Conservation (phyloP, 2,329 filamentous ascomycete genomes). For the Cladosporium austrohemisphaericum region DNA sequence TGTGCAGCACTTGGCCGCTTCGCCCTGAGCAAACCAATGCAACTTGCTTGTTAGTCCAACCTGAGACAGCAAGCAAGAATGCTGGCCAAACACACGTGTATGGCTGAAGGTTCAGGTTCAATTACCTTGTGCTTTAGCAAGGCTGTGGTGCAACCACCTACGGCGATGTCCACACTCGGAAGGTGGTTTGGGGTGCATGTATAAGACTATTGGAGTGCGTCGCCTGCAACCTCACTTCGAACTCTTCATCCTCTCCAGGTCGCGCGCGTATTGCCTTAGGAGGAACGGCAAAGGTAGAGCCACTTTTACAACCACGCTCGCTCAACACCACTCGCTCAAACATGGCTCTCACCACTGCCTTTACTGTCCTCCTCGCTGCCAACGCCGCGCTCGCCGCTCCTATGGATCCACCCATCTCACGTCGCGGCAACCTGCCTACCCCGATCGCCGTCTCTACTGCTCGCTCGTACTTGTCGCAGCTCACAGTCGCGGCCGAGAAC, state of each 20-base stretch:
- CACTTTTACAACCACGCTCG: not conserved
- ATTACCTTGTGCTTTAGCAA: not conserved
- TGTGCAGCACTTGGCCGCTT: slow-evolving; percentile 4
- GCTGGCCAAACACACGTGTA: slow-evolving; percentile 7
- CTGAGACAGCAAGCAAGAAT: slow-evolving; percentile 8
- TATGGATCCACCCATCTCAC: slow-evolving; percentile 17
- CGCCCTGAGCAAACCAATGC: slow-evolving; percentile 9
- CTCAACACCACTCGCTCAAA: slow-evolving; percentile 9
- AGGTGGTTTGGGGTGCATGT: too few species aligned
- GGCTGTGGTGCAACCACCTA: too few species aligned
- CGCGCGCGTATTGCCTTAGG: too few species aligned
- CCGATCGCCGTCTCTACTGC: slow-evolving; percentile 30
- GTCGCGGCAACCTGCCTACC: slow-evolving; percentile 29
- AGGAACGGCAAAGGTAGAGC: too few species aligned
- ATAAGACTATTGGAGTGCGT: too few species aligned
- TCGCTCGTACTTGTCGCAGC: slow-evolving; percentile 26
- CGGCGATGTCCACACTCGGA: too few species aligned
- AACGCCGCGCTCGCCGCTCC: slow-evolving; percentile 25
- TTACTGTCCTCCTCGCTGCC: slow-evolving; percentile 22
- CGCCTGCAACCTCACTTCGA: too few species aligned
- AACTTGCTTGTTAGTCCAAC: not conserved
- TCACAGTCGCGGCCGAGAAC: slow-evolving; percentile 25
- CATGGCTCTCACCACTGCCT: slow-evolving; percentile 22
- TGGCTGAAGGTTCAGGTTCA: not conserved
- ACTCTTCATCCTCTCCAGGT: too few species aligned